These are phyloP conservation scores for Venturia pyrina DNA, from an alignment of 2,329 filamentous ascomycete genomes.

Conservation along the genomic window DNA sequence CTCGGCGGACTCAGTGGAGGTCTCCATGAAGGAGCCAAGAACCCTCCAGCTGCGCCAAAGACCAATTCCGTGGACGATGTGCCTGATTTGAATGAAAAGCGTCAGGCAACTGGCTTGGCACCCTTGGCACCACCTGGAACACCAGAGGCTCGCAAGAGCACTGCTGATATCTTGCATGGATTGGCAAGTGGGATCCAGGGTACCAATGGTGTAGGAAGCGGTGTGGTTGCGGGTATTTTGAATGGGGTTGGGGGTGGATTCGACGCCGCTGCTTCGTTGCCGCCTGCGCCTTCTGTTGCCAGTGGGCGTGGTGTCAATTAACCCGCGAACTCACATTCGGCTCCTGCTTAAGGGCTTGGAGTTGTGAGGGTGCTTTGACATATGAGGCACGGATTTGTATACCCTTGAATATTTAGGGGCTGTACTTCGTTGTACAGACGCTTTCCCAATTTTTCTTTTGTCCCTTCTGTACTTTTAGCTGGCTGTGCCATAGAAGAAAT, in stretches of 20 bases:
- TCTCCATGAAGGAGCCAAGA: neutral
- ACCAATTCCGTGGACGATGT: neutral
- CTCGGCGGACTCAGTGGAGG: neutral
- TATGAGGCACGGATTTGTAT: too few relatives aligned
- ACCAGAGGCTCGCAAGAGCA: neutral
- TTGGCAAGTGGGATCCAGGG: neutral
- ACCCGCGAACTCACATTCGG: too few relatives aligned
- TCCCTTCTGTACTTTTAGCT: too few relatives aligned
- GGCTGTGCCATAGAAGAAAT: too few relatives aligned
- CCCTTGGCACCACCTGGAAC: neutral
- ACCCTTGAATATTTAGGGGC: too few relatives aligned
- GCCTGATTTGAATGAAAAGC: neutral
- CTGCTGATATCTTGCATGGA: neutral
- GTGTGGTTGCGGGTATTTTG: neutral
- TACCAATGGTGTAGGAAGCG: neutral
- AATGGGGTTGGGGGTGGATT: neutral
- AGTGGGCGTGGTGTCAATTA: too few relatives aligned
- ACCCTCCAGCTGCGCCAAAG: neutral
- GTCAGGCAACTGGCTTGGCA: neutral
- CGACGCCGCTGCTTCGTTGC: neutral
- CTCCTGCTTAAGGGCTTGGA: neutral
- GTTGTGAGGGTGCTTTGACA: too few relatives aligned
- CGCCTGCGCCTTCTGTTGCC: neutral
- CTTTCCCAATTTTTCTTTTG: too few relatives aligned
- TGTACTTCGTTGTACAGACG: too few relatives aligned